These are phyloP conservation scores for Candida rishiriensis DNA, from an alignment of 805 yeast genomes.

Conservation along the genomic window DNA sequence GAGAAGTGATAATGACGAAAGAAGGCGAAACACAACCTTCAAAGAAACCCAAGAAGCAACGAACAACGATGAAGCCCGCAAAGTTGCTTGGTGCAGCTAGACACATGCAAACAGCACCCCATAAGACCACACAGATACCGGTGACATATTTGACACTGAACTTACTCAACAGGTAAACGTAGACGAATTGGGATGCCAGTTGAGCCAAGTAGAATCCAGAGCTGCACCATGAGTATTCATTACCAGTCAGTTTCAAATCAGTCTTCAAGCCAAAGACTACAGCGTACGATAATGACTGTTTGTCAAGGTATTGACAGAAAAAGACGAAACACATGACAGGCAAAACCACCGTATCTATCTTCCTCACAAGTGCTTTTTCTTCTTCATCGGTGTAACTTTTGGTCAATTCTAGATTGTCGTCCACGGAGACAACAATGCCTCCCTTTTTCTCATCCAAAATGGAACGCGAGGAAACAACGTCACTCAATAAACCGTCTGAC, in stretches of 20 bases:
- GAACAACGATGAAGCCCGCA: conserved; percentile 41
- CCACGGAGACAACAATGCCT: too few relatives aligned
- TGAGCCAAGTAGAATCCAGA: conserved; percentile 36
- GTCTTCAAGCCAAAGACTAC: conserved; percentile 50
- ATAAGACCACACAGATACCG: conserved; percentile 44
- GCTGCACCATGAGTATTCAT: conserved; percentile 30
- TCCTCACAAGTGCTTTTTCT: conserved; percentile 31
- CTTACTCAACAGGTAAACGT: conserved; percentile 47
- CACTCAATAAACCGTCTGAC: too few relatives aligned
- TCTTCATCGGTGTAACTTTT: conserved; percentile 21
- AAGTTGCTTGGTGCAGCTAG: conserved; percentile 39
- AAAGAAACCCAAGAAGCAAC: conserved; percentile 46
- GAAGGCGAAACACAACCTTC: conserved; percentile 57
- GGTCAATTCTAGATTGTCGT: too few relatives aligned
- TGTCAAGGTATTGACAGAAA: conserved; percentile 17
- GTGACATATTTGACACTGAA: conserved; percentile 52
- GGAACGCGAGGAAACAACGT: too few relatives aligned
- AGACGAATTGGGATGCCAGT: conserved; percentile 46
- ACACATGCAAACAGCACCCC: conserved; percentile 58
- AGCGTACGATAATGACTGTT: conserved; percentile 31
- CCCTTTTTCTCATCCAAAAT: too few relatives aligned
- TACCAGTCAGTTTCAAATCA: conserved; percentile 46
- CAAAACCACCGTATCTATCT: conserved; percentile 34
- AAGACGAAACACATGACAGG: conserved; percentile 28
- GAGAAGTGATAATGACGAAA: conserved; percentile 48